Percentiles rank a stretch among this genome's conserved stretches.
Conservation (phyloP, 2,329 filamentous ascomycete species). For the Macrophomina pseudophaseolina region DNA sequence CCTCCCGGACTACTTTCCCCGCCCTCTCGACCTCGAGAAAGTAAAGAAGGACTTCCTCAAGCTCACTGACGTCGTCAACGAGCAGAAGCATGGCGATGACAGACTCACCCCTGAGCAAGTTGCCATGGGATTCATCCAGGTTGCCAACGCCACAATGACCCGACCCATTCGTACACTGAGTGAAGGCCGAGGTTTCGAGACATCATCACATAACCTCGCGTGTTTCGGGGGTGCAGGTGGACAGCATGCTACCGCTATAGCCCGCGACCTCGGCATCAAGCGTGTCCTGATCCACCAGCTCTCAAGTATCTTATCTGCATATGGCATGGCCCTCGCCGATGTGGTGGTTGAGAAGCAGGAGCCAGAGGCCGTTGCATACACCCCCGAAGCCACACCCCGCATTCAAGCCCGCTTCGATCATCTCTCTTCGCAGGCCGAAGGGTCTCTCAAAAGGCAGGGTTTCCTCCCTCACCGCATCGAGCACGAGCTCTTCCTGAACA, state of each 20-base stretch:
- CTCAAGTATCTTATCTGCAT: conserved; percentile 55
- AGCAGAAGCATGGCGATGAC: conserved; percentile 50
- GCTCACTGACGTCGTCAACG: conserved; percentile 51
- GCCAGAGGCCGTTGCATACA: conserved; percentile 66
- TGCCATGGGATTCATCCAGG: conserved; percentile 35
- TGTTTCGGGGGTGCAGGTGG: conserved; percentile 46
- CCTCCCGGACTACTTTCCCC: conserved; percentile 38
- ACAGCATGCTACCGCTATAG: conserved; percentile 50
- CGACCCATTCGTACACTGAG: conserved; percentile 37
- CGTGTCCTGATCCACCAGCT: conserved; percentile 53
- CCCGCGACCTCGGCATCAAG: conserved; percentile 50
- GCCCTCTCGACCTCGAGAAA: conserved; percentile 58
- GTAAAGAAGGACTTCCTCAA: conserved; percentile 48
- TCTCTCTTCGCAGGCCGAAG: conserved; percentile 32
- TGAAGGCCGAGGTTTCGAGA: conserved; percentile 37
- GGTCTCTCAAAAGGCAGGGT: conserved; percentile 69
- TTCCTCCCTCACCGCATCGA: conserved; percentile 48
- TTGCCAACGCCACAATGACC: conserved; percentile 41
- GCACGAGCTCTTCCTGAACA: conserved; percentile 48
- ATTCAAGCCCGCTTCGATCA: conserved; percentile 63
- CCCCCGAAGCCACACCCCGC: neutral
- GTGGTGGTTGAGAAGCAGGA: conserved; percentile 68
- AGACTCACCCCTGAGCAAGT: conserved; percentile 38
- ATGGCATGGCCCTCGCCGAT: conserved; percentile 45
- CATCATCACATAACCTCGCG: conserved; percentile 34